These are phyloP conservation scores for Yamadazyma jaroonii DNA, from an alignment of 1,139 yeast species.

Conservation along the genomic window DNA sequence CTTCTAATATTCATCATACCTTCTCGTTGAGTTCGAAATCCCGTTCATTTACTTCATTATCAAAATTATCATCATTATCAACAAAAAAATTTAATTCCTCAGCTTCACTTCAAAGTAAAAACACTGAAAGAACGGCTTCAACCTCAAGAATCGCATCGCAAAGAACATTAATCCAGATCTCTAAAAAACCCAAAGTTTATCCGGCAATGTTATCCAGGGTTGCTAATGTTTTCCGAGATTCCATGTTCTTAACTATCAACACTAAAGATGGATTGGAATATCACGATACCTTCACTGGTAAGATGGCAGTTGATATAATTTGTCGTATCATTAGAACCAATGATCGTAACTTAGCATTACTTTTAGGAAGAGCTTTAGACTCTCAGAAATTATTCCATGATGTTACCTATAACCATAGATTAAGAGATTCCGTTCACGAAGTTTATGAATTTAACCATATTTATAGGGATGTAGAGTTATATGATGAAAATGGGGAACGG, in stretches of 20 bases:
- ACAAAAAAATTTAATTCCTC: constrained; percentile 41
- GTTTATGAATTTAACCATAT: constrained; percentile 81
- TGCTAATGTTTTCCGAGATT: constrained; percentile 72
- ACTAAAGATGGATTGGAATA: constrained; percentile 93
- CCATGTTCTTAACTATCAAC: constrained; percentile 70
- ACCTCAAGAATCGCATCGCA: constrained; percentile 28
- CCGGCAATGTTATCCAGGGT: constrained; percentile 89
- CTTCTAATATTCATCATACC: constrained; percentile 25
- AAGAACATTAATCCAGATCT: constrained; percentile 31
- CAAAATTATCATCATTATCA: constrained; percentile 38
- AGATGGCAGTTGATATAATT: constrained; percentile 88
- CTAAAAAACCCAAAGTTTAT: constrained; percentile 66
- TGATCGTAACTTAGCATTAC: constrained; percentile 84
- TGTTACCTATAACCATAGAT: constrained; percentile 89
- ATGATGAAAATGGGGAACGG: constrained; percentile 23
- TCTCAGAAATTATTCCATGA: constrained; percentile 95
- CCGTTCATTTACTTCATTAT: constrained; percentile 42
- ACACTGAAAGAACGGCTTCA: constrained; percentile 32
- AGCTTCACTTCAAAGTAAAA: constrained; percentile 26
- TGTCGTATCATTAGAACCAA: constrained; percentile 84
- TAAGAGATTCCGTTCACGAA: constrained; percentile 84
- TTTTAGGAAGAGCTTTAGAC: constrained; percentile 88
- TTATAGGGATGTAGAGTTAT: constrained; percentile 40
- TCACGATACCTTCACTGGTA: constrained; percentile 92
- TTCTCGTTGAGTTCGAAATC: constrained; percentile 43